Evolutionary conservation across 1,284 basidiomycete genomes (phyloP), one percentile per base, ranked within the genome.

Genomic region (Meira miltonrushii): DNA sequence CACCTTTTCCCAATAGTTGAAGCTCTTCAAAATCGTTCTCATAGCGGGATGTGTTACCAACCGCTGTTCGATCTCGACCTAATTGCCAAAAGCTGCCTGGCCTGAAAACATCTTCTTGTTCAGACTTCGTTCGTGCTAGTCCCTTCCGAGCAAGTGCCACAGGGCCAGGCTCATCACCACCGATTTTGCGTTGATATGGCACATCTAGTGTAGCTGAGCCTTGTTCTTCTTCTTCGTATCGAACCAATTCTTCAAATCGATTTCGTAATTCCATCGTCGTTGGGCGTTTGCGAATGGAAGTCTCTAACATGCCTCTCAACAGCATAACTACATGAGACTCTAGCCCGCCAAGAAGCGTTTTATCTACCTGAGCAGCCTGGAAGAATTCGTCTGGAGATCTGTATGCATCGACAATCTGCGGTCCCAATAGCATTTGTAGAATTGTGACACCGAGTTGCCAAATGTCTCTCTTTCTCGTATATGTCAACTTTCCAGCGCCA

Each of bases 1-100:
- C 92, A 0, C 92, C 92, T 75, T 88, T 89, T 1, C 93, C 92
- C 7, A 79, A 58, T 39, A 17, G 54, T 44, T 58, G 23, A 13
- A 58, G 41, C 37, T 54, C 56, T 12, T 54, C 50, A 40, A 58
- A 58, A 37, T 55, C 51, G 21, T 33, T 54, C 49, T 54, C 28
- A 39, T 55, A 58, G 6, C 56, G 21, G 21, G 54, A 55, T 13
- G 21, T 25, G 12, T 17, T 53, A 8, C 37, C 25, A 17, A 9
- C n/a, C 2, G 28, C 56, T 13, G 13, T 28, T 44, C 39, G 33
- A 25, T 33, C 40, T n/a, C 43, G 60, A 12, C 67, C 61, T 23
- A 75, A 64, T 12, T 72, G 72, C 75, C 77, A 77, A 41, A 75
- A 69, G 10, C 68, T 65, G 33, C 65, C 74, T 2, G 64, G 50